Evolutionary conservation across 805 yeast genomes (phyloP).

Genomic region (Kluyveromyces starmeri): DNA sequence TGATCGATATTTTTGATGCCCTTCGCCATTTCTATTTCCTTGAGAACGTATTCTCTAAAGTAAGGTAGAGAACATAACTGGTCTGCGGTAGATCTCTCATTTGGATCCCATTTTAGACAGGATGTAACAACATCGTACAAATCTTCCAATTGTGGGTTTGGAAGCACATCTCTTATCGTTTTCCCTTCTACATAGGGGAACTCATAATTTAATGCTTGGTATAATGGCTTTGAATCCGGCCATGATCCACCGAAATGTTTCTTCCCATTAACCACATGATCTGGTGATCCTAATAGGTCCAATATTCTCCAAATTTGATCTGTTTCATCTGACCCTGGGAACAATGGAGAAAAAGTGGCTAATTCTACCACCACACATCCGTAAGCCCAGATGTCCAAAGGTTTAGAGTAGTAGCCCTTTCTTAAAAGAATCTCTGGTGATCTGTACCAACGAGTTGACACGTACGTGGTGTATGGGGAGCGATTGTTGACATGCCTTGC

Average conservation of each 20-base stretch:
- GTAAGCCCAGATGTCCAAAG: slow-evolving; percentile 82
- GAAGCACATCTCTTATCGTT: slow-evolving; percentile 37
- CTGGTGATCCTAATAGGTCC: slow-evolving; percentile 67
- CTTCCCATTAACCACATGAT: slow-evolving; percentile 17
- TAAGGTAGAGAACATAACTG: slow-evolving; percentile 42
- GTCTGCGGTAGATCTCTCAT: slow-evolving; percentile 45
- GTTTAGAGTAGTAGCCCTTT: slow-evolving; percentile 51
- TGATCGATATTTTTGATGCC: background rate
- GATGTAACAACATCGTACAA: slow-evolving; percentile 34
- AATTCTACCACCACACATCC: slow-evolving; percentile 71
- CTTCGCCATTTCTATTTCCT: slow-evolving; percentile 12
- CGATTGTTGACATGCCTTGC: slow-evolving; percentile 51
- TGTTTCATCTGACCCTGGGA: slow-evolving; percentile 72
- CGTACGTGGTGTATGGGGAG: slow-evolving; percentile 61
- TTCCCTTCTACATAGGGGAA: slow-evolving; percentile 50
- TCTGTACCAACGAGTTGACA: slow-evolving; percentile 80
- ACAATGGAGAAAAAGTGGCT: slow-evolving; percentile 65
- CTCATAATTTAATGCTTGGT: slow-evolving; percentile 44
- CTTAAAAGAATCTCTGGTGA: slow-evolving; percentile 73
- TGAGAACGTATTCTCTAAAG: slow-evolving; percentile 38
- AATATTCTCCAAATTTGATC: slow-evolving; percentile 71
- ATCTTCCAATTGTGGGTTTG: slow-evolving; percentile 34
- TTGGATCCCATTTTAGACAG: slow-evolving; percentile 71
- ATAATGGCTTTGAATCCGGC: slow-evolving; percentile 51
- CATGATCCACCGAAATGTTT: slow-evolving; percentile 63